These are phyloP conservation scores for Chrysosporium keratinophilum DNA, from an alignment of 2,329 filamentous ascomycete genomes.

Conservation along the genomic window DNA sequence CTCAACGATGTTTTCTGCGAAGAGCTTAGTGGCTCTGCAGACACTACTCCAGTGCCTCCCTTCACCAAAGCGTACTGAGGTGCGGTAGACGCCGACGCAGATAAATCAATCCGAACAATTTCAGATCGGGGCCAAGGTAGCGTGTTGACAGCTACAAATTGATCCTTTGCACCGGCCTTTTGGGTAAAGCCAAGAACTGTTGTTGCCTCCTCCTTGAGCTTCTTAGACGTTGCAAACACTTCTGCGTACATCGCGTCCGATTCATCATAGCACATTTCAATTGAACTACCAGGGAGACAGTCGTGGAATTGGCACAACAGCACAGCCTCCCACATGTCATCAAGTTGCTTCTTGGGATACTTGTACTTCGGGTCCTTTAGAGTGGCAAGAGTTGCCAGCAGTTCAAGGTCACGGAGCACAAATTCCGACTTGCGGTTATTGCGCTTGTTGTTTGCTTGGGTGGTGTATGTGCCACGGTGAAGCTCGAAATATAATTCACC, in stretches of 20 bases:
- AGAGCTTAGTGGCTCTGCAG: constrained; percentile 23
- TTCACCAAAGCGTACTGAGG: constrained; percentile 36
- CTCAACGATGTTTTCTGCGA: constrained; percentile 29
- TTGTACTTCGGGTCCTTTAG: constrained; percentile 61
- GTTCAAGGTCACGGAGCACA: constrained; percentile 76
- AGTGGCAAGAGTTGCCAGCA: constrained; percentile 74
- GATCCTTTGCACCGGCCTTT: constrained; percentile 32
- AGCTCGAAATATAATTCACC: constrained; percentile 97
- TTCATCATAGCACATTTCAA: constrained; percentile 97
- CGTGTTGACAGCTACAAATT: constrained; percentile 63
- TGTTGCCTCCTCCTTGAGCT: constrained; percentile 60
- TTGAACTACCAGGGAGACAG: constrained; percentile 85
- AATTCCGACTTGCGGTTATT: constrained; percentile 84
- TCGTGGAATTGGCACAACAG: constrained; percentile 96
- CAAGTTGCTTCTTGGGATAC: constrained; percentile 89
- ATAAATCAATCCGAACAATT: constrained; percentile 50
- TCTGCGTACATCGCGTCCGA: constrained; percentile 80
- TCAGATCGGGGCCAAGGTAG: constrained; percentile 75
- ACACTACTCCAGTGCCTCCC: constrained; percentile 39
- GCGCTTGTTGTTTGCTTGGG: constrained; percentile 91
- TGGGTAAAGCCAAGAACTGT: constrained; percentile 54
- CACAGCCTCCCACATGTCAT: constrained; percentile 88
- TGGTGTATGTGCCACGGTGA: constrained; percentile 93
- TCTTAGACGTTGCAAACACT: constrained; percentile 66
- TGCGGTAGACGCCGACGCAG: constrained; percentile 18